Evolutionary conservation across 75 land plant species (phyloP).

Genomic region (Selaginella moellendorffii): DNA sequence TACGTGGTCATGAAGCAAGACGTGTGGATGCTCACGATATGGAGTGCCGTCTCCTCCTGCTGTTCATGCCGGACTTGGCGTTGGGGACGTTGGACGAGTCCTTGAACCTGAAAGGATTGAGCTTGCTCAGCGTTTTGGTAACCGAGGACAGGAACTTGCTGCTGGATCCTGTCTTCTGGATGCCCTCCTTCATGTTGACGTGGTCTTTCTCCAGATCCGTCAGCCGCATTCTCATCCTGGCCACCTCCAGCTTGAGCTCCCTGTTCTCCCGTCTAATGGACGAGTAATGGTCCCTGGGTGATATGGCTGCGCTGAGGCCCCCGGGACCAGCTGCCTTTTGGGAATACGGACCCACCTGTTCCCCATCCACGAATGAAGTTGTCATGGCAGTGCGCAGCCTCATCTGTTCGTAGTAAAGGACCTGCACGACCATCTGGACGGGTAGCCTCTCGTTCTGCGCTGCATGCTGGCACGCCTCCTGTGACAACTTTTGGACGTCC

Average conservation of each 20-base stretch:
- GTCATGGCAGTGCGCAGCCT: constrained; percentile 69
- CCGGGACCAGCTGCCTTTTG: background rate
- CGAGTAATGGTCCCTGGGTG: constrained; percentile 56
- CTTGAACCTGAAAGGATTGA: background rate
- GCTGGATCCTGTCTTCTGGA: background rate
- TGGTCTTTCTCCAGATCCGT: constrained; percentile 66
- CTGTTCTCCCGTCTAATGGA: constrained; percentile 54
- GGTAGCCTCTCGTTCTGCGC: constrained; percentile 92
- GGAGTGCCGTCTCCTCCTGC: background rate
- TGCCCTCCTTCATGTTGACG: constrained; percentile 29
- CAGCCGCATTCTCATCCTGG: constrained; percentile 54
- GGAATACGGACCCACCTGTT: background rate
- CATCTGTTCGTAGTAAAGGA: constrained; percentile 86
- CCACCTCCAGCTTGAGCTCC: constrained; percentile 58
- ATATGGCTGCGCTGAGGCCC: constrained; percentile 38
- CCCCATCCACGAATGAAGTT: background rate
- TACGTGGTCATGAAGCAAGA: too few species aligned
- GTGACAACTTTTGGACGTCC: constrained; percentile 83
- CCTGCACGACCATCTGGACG: constrained; percentile 84
- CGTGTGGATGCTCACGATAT: background rate
- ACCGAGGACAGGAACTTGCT: background rate
- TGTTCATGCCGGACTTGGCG: background rate
- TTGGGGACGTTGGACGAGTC: background rate
- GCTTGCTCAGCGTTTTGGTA: background rate
- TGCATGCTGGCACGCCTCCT: constrained; percentile 89